Evolutionary conservation across 108 stramenopile genomes (phyloP), one percentile per base, ranked within the genome.

Genomic region (Conticribra weissflogii): DNA sequence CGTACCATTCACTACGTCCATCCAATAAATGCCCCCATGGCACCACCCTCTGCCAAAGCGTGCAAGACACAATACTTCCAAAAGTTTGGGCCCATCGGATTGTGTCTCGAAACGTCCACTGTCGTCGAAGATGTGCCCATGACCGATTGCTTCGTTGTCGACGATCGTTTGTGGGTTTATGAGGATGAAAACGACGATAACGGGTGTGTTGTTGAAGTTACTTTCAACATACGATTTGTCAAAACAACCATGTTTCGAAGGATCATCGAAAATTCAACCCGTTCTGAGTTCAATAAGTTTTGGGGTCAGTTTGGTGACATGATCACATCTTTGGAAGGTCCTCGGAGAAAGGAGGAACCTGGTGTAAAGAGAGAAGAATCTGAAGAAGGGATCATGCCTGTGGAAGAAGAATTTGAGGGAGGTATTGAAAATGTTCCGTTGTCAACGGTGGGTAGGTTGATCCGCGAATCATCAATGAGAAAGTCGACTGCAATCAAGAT

Each of bases 141-240:
- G 90, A 81, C 91, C 9, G 93, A 95, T 66, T 95, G 91, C 54
- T 95, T 95, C 51, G 84, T 85, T 45, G 91, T 95, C 18, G 68
- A 67, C 17, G 93, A 95, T 74, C 83, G 85, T 4, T 67, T 92
- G 22, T 74, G 81, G 45, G 83, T 91, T 8, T 74, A 80, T 57
- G 51, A 69, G 3, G 36, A 60, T 23, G n/a, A n/a, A n/a, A 28
- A 54, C n/a, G 75, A 82, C 15, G 58, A 68, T 9, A 55, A 63
- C 29, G 78, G 65, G 46, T 68, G 67, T 45, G 74, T 85, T 18
- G 28, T 92, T 9, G 63, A 62, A 3, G 76, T 74, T 49, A 66
- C 74, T 4, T 95, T 89, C 74, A 80, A 86, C 27, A 79, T 90
- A 28, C 18, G 76, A 12, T 95, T 95, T 74, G 76, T 92, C 24